Conservation (phyloP, 495 filamentous ascomycete species). For the Coniosporium apollinis region DNA sequence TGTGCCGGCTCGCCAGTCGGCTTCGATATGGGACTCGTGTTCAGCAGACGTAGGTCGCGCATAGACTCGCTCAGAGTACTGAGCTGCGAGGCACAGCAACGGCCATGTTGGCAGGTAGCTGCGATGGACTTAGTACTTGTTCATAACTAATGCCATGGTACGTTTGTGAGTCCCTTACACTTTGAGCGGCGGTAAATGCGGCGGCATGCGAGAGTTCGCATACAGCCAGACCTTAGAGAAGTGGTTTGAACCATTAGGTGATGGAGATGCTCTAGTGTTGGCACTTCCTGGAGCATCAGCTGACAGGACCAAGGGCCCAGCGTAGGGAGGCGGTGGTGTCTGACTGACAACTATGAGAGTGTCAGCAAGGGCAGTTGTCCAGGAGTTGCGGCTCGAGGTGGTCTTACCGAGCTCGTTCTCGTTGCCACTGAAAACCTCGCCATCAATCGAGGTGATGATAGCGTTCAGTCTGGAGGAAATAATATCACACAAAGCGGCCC, state of each 20-base stretch:
- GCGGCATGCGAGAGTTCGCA: constrained; percentile 58
- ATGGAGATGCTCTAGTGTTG: constrained; percentile 13
- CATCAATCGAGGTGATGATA: constrained; percentile 53
- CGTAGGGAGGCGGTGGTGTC: no score
- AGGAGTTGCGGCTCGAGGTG: no score
- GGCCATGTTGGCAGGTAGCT: constrained; percentile 54
- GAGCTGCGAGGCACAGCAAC: constrained; percentile 54
- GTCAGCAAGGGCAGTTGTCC: no score
- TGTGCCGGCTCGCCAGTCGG: constrained; percentile 52
- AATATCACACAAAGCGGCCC: constrained; percentile 35
- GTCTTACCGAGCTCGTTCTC: constrained; percentile 41
- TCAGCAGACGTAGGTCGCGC: constrained; percentile 40
- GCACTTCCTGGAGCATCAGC: no score
- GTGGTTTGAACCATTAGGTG: constrained; percentile 35
- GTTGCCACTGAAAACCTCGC: constrained; percentile 41
- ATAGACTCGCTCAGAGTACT: constrained; percentile 58
- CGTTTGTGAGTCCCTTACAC: constrained; percentile 35
- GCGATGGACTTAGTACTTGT: neutral
- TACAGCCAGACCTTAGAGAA: constrained; percentile 68
- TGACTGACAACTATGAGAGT: no score
- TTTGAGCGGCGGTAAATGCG: constrained; percentile 43
- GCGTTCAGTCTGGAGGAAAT: constrained; percentile 41
- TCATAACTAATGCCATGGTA: neutral
- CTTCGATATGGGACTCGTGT: constrained; percentile 44
- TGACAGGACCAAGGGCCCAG: no score